phyloP scores from a whole-genome alignment of 2,329 filamentous ascomycete genomes.

The Zymoseptoria pseudotritici region DNA sequence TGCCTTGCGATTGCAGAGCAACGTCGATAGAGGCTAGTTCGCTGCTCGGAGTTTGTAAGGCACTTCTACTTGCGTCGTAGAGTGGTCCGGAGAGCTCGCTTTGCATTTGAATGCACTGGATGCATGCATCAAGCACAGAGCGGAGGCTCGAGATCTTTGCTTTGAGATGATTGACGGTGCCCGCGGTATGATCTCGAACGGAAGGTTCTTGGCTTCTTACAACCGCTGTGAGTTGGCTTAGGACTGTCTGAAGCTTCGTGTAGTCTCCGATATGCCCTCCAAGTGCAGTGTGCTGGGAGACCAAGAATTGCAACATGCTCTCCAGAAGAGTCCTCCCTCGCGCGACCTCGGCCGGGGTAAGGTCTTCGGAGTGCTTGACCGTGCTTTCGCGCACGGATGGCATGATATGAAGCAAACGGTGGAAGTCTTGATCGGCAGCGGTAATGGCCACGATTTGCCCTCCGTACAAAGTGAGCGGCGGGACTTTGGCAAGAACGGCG shows the following conservation, averaged over 20 bases:
- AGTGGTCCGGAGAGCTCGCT: slow-evolving; percentile 10
- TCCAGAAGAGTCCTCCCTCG: slow-evolving; percentile 82
- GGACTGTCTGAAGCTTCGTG: background rate
- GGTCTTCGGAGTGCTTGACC: slow-evolving; percentile 72
- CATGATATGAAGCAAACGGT: slow-evolving; percentile 69
- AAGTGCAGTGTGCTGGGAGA: slow-evolving; percentile 14
- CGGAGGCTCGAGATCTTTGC: slow-evolving; percentile 4
- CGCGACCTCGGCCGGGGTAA: slow-evolving; percentile 71
- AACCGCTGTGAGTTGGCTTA: slow-evolving; percentile 8
- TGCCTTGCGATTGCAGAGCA: background rate
- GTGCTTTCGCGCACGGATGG: slow-evolving; percentile 59
- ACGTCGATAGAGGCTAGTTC: background rate
- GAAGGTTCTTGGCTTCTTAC: background rate
- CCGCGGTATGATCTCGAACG: background rate
- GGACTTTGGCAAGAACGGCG: slow-evolving; percentile 55
- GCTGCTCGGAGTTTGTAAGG: background rate
- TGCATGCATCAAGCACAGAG: slow-evolving; percentile 5
- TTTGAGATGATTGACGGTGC: background rate
- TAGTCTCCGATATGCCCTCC: slow-evolving; percentile 2
- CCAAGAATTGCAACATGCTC: slow-evolving; percentile 57
- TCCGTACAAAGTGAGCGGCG: slow-evolving; percentile 25
- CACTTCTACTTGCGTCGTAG: slow-evolving; percentile 8
- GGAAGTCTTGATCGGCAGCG: slow-evolving; percentile 62
- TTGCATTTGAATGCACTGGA: slow-evolving; percentile 10
- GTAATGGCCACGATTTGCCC: background rate